Conservation (phyloP, 495 filamentous ascomycete genomes). For the Penicillium steckii region DNA sequence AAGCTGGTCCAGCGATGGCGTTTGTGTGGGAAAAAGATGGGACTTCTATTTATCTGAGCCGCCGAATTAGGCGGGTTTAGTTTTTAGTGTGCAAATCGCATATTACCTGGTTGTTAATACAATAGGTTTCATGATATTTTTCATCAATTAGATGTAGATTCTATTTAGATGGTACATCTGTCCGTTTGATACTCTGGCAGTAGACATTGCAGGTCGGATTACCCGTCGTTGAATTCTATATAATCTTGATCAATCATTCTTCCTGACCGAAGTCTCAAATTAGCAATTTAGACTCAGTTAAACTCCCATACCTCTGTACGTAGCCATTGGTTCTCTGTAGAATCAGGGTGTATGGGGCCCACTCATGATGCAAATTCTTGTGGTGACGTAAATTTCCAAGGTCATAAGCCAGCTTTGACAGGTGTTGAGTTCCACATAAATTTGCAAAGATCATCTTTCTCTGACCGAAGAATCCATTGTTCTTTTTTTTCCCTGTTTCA, state of each 20-base stretch:
- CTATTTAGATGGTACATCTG: no score
- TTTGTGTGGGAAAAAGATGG: conserved; percentile 30
- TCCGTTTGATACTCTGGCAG: no score
- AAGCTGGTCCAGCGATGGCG: conserved; percentile 34
- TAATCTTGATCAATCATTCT: no score
- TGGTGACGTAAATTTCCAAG: conserved; percentile 13
- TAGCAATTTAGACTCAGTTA: not conserved
- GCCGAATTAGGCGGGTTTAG: not conserved
- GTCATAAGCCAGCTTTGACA: conserved; percentile 4
- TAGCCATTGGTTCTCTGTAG: not conserved
- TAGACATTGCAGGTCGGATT: no score
- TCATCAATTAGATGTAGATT: not conserved
- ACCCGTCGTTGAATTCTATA: no score
- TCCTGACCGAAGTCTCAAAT: no score
- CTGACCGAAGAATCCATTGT: no score
- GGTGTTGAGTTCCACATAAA: conserved; percentile 1
- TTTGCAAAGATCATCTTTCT: not conserved
- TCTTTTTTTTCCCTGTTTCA: not conserved
- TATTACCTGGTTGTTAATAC: conserved; percentile 10
- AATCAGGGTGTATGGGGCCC: not conserved
- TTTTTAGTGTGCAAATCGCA: conserved; percentile 1
- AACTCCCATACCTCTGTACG: not conserved
- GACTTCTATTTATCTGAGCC: conserved; percentile 7
- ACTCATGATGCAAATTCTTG: conserved; percentile 1
- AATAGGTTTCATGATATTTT: conserved; percentile 3